Conservation (phyloP, 345 rosid species). For the Arabidopsis suecica region DNA sequence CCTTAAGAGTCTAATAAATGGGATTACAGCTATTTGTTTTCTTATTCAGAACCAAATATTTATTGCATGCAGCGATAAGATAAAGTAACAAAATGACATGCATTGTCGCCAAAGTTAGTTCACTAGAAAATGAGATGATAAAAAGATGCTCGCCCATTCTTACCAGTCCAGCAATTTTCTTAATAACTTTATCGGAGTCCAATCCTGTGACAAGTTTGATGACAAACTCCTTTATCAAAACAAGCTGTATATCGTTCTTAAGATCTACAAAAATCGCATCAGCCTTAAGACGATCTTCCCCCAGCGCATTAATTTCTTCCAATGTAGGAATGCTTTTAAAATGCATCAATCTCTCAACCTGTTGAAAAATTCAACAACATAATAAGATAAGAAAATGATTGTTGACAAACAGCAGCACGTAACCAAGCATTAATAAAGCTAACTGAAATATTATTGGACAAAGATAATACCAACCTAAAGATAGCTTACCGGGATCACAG, state of each 20-base stretch:
- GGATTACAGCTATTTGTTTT: neutral
- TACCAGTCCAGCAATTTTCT: slow-evolving; percentile 82
- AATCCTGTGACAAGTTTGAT: slow-evolving; percentile 55
- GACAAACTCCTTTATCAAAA: slow-evolving; percentile 59
- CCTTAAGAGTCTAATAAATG: neutral
- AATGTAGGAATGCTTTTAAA: slow-evolving; percentile 67
- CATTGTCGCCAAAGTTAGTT: neutral
- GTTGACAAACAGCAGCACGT: slow-evolving; percentile 6
- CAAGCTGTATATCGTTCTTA: slow-evolving; percentile 65
- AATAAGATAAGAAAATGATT: neutral
- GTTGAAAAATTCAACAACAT: slow-evolving; percentile 27
- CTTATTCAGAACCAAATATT: neutral
- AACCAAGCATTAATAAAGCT: neutral
- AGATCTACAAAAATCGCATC: slow-evolving; percentile 77
- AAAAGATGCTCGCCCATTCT: slow-evolving; percentile 31
- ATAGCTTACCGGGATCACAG: slow-evolving; percentile 62
- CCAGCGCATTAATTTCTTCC: slow-evolving; percentile 70
- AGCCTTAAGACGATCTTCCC: slow-evolving; percentile 55
- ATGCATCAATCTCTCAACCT: slow-evolving; percentile 76
- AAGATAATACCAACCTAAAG: neutral
- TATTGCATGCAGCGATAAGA: slow-evolving; percentile 5
- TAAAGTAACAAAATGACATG: slow-evolving; percentile 20
- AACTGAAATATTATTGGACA: neutral
- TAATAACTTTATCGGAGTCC: slow-evolving; percentile 64
- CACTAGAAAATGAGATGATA: slow-evolving; percentile 10